These are phyloP conservation scores for Candida tallmaniae DNA, from an alignment of 805 yeast genomes.

Conservation along the genomic window DNA sequence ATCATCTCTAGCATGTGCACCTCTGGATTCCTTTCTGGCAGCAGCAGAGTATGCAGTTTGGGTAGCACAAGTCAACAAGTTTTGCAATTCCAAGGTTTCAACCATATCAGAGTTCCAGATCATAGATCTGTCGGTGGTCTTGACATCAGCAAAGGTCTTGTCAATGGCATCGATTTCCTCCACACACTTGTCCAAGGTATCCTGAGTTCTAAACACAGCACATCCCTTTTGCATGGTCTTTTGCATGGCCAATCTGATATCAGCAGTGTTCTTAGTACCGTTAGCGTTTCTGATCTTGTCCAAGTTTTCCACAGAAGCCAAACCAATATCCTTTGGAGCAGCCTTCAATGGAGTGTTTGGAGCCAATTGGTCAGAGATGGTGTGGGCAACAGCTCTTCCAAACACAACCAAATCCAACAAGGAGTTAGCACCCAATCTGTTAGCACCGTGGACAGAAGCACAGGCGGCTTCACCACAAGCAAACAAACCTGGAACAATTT, in stretches of 20 bases:
- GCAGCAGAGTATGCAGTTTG: slow-evolving; percentile 95
- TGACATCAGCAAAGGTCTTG: slow-evolving; percentile 65
- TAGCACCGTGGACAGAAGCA: slow-evolving; percentile 99
- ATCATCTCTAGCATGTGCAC: slow-evolving; percentile 99
- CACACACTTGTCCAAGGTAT: slow-evolving; percentile 88
- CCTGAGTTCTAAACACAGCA: slow-evolving; percentile 94
- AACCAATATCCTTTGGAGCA: slow-evolving; percentile 81
- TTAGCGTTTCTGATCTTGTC: slow-evolving; percentile 81
- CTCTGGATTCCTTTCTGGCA: slow-evolving; percentile 95
- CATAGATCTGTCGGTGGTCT: slow-evolving; percentile 94
- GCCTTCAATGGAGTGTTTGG: slow-evolving; percentile 88
- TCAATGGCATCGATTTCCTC: slow-evolving; percentile 71
- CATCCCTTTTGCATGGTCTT: slow-evolving; percentile 94
- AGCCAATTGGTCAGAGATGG: slow-evolving; percentile 75
- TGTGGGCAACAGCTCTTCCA: slow-evolving; percentile 97
- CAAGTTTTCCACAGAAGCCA: slow-evolving; percentile 83
- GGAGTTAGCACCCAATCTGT: slow-evolving; percentile 98
- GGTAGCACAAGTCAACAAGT: slow-evolving; percentile 92
- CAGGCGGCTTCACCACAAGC: slow-evolving; percentile 99
- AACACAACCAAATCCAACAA: slow-evolving; percentile 93
- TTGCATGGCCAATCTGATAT: slow-evolving; percentile 90
- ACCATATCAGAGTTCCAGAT: slow-evolving; percentile 98
- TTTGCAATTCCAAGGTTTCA: slow-evolving; percentile 93
- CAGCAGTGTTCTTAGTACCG: slow-evolving; percentile 82
- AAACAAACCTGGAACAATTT: slow-evolving; percentile 83